Evolutionary conservation across 2,329 filamentous ascomycete genomes (phyloP).

Genomic region (Podosphaera leucotricha): DNA sequence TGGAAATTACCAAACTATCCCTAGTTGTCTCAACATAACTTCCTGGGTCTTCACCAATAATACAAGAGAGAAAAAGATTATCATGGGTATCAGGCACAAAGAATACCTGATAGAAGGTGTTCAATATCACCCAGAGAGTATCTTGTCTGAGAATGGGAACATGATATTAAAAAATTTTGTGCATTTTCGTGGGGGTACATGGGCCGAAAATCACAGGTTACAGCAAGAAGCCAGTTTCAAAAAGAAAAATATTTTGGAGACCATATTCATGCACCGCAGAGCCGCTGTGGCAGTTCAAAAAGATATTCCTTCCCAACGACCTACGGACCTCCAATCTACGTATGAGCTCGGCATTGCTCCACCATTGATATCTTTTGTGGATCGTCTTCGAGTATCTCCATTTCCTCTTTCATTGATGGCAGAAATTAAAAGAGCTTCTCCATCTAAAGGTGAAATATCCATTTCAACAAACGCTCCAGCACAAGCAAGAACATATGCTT

Average conservation of each 20-base stretch:
- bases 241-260: constrained; percentile 68
- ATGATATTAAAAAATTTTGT: constrained; percentile 87
- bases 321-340: constrained; percentile 61
- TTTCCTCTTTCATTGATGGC: constrained; percentile 88
- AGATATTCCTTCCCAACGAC: constrained; percentile 60
- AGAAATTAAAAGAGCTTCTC: constrained; percentile 90
- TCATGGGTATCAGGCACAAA: constrained; percentile 93
- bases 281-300: constrained; percentile 60
- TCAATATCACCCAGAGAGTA: constrained; percentile 95
- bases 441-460: constrained; percentile 87
- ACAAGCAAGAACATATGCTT: constrained; percentile 76
- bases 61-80: constrained; percentile 59
- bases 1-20: constrained; percentile 70
- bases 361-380: constrained; percentile 57
- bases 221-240: constrained; percentile 25
- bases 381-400: constrained; percentile 56
- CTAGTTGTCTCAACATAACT: constrained; percentile 64
- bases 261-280: constrained; percentile 67
- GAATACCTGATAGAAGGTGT: constrained; percentile 81
- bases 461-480: constrained; percentile 67
- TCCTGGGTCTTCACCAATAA: constrained; percentile 64
- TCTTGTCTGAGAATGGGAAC: constrained; percentile 71
- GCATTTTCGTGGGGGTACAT: constrained; percentile 68
- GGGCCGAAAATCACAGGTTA: constrained; percentile 52
- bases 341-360: constrained; percentile 71